These are phyloP conservation scores for Colletotrichum gigasporum DNA, from an alignment of 2,329 filamentous ascomycete species.

Conservation along the genomic window DNA sequence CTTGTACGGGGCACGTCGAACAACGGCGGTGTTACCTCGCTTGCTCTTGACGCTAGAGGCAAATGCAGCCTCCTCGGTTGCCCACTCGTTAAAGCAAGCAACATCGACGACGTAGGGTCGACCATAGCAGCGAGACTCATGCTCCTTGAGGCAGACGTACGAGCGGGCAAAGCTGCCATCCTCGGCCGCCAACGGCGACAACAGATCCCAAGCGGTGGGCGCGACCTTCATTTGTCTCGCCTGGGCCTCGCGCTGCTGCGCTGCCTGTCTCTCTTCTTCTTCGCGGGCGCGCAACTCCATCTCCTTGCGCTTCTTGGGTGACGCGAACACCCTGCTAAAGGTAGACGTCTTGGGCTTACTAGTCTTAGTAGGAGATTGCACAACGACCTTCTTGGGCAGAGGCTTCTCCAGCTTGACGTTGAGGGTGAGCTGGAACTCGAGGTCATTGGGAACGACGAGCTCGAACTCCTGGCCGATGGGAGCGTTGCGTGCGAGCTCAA, in stretches of 20 bases:
- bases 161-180: conserved; percentile 95
- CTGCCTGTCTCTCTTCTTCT: conserved; percentile 78
- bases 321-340: conserved; percentile 92
- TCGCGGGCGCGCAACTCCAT: conserved; percentile 85
- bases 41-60: conserved; percentile 95
- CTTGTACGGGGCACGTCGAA: conserved; percentile 93
- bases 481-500: conserved; percentile 90
- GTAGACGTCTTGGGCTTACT: conserved; percentile 81
- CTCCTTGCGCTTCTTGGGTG: conserved; percentile 96
- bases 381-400: conserved; percentile 62
- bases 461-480: conserved; percentile 99
- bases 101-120: conserved; percentile 89
- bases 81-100: conserved; percentile 99
- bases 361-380: conserved; percentile 68
- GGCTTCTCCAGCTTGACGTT: conserved; percentile 94
- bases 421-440: conserved; percentile 98
- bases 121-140: conserved; percentile 88
- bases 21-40: conserved; percentile 74
- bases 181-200: conserved; percentile 86
- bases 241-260: conserved; percentile 71
- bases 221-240: conserved; percentile 70
- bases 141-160: conserved; percentile 93
- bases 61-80: conserved; percentile 81
- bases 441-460: conserved; percentile 93
- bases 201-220: conserved; percentile 83